Base-by-base conservation (phyloP, 2,329 filamentous ascomycete species). In the Dissoconium aciculare region DNA sequence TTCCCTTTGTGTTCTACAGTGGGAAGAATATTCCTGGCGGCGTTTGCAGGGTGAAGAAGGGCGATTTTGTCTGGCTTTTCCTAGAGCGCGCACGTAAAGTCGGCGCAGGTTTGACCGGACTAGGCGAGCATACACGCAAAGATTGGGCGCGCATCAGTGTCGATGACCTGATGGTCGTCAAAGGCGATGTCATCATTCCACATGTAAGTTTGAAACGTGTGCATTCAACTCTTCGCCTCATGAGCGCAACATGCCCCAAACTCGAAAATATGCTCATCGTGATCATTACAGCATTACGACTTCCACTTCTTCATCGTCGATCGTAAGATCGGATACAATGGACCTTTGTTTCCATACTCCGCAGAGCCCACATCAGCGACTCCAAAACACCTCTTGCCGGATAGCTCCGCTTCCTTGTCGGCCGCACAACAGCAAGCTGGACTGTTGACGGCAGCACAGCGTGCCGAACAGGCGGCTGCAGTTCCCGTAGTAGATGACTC, bases 271-370 rank as follows among this genome's bases (percentile, higher is more conserved):
- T 31, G 21, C 14, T 23, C 21, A 9, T 24, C 31, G n/a, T n/a
- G n/a, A n/a, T 23, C 8, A n/a, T 23, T n/a, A 24, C 51, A 95
- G 83, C 89, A 98, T 56, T 94, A 91, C 52, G 87, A 95, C 42
- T 84, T 98, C 53, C 89, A 95, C 55, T 89, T 87, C 59, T 95
- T 98, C 58, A 74, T 94, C 52, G 78, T 92, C 54, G 94, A 95
- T 55, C 82, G 78, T 48, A 79, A 73, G 15, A 56, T 71, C 2
- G 81, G 79, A 2, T 76, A 80, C n/a, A 72, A 73, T 21, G 77
- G 79, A 5, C 63, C 62, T 4, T 62, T 98, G 6, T 95, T 98
- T 54, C 68, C 82, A 47, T 93, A 85, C 54, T 69, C 70, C 17
- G 53, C 62, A 14, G 56, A 65, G 26, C 55, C 59, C 2, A 65